Evolutionary conservation across 257 asterid species (phyloP).

Genomic region (Plantago ovata): DNA sequence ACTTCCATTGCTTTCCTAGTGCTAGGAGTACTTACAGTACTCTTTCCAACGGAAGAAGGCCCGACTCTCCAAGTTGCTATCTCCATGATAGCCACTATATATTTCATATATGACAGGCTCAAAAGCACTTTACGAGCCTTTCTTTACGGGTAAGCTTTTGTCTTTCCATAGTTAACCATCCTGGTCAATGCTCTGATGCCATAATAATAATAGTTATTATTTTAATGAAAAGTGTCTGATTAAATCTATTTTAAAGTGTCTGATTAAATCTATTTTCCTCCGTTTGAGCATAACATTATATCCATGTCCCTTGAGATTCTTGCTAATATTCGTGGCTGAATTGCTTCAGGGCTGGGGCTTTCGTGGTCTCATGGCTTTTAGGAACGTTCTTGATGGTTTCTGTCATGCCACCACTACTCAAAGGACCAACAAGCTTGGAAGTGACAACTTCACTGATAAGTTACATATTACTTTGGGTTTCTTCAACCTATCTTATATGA

Average conservation of each 20-base stretch:
- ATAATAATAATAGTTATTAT: no score
- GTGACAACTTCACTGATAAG: conserved; percentile 88
- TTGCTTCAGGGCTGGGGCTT: conserved; percentile 73
- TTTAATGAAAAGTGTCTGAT: no score
- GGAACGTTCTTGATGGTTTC: conserved; percentile 97
- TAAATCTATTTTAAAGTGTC: no score
- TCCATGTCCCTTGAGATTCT: conserved; percentile 1
- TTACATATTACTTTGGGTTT: conserved; percentile 81
- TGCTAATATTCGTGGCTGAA: conserved; percentile 13
- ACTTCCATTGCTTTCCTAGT: conserved; percentile 67
- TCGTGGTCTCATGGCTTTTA: conserved; percentile 78
- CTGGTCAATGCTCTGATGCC: neutral
- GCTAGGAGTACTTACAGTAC: conserved; percentile 80
- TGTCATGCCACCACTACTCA: conserved; percentile 85
- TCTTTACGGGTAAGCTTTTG: conserved; percentile 73
- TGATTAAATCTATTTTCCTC: no score
- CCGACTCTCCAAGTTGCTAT: conserved; percentile 92
- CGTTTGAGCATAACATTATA: neutral
- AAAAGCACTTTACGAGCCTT: conserved; percentile 70
- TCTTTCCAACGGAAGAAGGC: conserved; percentile 97
- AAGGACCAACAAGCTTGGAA: conserved; percentile 90
- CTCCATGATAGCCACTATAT: conserved; percentile 65
- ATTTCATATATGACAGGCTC: conserved; percentile 73
- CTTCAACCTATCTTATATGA: conserved; percentile 85
- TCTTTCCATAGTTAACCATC: conserved; percentile 5